Base-by-base conservation (phyloP, 2,329 filamentous ascomycete genomes). In the Amauroascus verrucosus region DNA sequence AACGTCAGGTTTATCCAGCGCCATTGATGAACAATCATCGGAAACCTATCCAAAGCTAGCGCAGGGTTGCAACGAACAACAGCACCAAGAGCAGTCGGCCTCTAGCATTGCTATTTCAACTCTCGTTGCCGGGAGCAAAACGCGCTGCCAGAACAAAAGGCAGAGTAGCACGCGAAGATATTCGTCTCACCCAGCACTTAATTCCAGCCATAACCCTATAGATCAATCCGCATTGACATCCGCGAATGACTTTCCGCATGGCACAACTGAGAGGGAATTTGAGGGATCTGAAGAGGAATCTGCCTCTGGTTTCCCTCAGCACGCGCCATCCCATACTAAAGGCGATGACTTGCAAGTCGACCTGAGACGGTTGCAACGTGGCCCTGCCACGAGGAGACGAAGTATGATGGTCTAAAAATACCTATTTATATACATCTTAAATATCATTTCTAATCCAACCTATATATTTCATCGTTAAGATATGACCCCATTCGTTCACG, bases 381-480 rank as follows among this genome's bases (percentile, higher is more conserved):
- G 46, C 28, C 60, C 61, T 45, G 62, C 62, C 18, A 61, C 65
- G 28, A 63, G 69, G 50, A 64, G 70, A 57, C 67, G 62, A 56
- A 72, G 69, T 54, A 72, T 70, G 68, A 68, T 72, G 65, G 56
- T 71, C 45, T 71, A 53, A 56, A 6, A 11, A 22, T 9, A 35
- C 16, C 46, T 47, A 41, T 50, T 16, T 40, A 28, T 46, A 24
- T 44, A 44, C 33, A 52, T 45, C 33, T 51, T 51, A 51, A 13
- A 26, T 22, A 45, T 37, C 20, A 37, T 45, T 26, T 45, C 26
- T 44, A 26, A 45, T 45, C 16, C 9, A 49, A 24, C 30, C 18
- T 45, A 33, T 16, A 35, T 3, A 18, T 41, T 51, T n/a, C 33
- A 41, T 30, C 37, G 6, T 40, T 37, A 6, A n/a, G 11, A 35